Percentiles rank a stretch among this genome's conserved stretches.
These are phyloP conservation scores for Amanita polypyramis DNA, from an alignment of 768 basidiomycete species.

Conservation along the genomic window DNA sequence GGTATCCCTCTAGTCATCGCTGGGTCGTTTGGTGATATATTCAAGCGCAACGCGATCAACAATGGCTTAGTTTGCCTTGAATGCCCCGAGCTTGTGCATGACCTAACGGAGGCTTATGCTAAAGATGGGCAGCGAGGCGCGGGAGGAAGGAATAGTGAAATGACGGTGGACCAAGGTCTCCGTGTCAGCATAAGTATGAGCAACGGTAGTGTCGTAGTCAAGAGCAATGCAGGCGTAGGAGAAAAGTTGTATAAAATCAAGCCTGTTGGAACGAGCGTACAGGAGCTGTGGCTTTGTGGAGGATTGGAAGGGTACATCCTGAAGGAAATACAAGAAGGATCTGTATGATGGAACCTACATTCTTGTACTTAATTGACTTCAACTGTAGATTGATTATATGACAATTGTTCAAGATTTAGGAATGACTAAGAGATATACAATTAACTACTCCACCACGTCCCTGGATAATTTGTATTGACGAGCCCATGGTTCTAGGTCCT, in stretches of 20 bases:
- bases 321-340: slow-evolving; percentile 41
- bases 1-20: slow-evolving; percentile 90
- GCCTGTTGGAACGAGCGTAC: slow-evolving; percentile 86
- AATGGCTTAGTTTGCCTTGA: slow-evolving; percentile 95
- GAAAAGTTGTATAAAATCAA: slow-evolving; percentile 52
- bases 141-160: slow-evolving; percentile 72
- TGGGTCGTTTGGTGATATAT: slow-evolving; percentile 99
- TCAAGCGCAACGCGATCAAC: slow-evolving; percentile 98
- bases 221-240: slow-evolving; percentile 24
- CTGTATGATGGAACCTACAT: not conserved
- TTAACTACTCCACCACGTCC: not conserved
- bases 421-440: no score
- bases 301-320: slow-evolving; percentile 89
- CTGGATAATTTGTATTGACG: slow-evolving; percentile 10
- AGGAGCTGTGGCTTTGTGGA: slow-evolving; percentile 95
- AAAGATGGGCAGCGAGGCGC: slow-evolving; percentile 65
- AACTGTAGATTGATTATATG: no score
- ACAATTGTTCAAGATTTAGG: no score
- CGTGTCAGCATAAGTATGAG: slow-evolving; percentile 55
- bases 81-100: slow-evolving; percentile 78
- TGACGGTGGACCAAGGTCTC: slow-evolving; percentile 73
- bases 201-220: slow-evolving; percentile 57
- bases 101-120: slow-evolving; percentile 68
- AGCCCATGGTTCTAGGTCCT: slow-evolving; percentile 16
- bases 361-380: no score